These are phyloP conservation scores for Nemania bipapillata DNA, from an alignment of 2,329 filamentous ascomycete species.

Conservation along the genomic window DNA sequence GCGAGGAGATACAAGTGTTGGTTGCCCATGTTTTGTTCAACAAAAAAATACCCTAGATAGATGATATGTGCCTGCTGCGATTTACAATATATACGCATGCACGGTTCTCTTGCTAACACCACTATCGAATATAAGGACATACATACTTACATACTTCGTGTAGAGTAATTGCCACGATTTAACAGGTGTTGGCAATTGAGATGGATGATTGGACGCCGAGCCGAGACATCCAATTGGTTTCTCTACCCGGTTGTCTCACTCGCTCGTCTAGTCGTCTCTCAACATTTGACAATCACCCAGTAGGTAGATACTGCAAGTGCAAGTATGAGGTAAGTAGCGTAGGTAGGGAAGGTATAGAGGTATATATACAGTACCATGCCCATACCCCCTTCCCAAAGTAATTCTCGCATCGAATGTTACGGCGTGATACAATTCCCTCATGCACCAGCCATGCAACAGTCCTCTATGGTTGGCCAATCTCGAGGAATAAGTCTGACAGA, in stretches of 20 bases:
- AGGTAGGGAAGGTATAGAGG: neutral
- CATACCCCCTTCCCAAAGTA: neutral
- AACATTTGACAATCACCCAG: neutral
- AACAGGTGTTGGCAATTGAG: neutral
- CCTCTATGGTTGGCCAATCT: slow-evolving; percentile 20
- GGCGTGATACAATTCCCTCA: slow-evolving; percentile 37
- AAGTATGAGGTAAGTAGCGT: neutral
- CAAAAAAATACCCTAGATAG: neutral
- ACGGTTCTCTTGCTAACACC: neutral
- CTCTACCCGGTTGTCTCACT: neutral
- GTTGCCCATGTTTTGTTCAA: neutral
- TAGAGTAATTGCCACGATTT: neutral
- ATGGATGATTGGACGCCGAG: neutral
- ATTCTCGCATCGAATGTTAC: slow-evolving; percentile 14
- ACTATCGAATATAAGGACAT: too few species aligned
- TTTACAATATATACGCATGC: too few species aligned
- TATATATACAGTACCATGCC: neutral
- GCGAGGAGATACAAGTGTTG: neutral
- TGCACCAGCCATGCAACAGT: slow-evolving; percentile 31
- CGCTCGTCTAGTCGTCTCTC: neutral
- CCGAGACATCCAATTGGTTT: neutral
- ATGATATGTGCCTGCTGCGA: neutral
- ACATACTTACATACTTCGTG: neutral
- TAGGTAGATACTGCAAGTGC: neutral
- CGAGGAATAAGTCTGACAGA: slow-evolving; percentile 20